Base-by-base conservation (phyloP, 768 basidiomycete species). In the Boletus edulis region DNA sequence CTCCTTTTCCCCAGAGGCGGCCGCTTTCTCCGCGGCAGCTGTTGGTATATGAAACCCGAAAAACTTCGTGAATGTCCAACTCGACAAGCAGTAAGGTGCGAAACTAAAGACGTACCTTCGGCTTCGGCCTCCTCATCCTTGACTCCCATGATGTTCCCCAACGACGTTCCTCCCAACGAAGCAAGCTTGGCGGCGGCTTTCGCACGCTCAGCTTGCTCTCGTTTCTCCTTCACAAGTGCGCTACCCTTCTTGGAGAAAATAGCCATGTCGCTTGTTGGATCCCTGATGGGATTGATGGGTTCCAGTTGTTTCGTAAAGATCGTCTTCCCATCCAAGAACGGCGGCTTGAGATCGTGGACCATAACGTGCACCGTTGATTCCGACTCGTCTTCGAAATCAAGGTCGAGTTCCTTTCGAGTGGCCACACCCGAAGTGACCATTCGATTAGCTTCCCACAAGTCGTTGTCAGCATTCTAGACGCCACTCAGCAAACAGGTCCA, bases 121-220 rank as follows among this genome's bases (percentile, higher is more conserved):
- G 91, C 93, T 59, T 91, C 91, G 13, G 90, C 93, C 59, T 94
- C 92, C 62, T 94, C 92, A 58, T 98, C 94, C 71, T 89, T 91
- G 18, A 98, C 92, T 15, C 97, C 97, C 87, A 97, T 92, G 57
- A 98, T 87, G 68, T 99, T 98, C 18, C 97, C 97, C n/a, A 99
- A 78, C 0, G 88, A 79, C 0, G 95, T 98, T 20, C 97, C 97
- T 22, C 93, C 91, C 14, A 98, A 76, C 0, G 88, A 85, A 18
- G 96, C 94, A 15, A 97, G 79, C 72, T 98, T 98, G 3, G 96
- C 95, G 0, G 97, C 95, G 4, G 94, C 96, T 73, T 95, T 98
- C 24, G 90, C 90, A 12, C 97, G 81, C 72, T 99, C 97, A 3
- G 94, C 91, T 70, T 98, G 91, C 67, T 98, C 97, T 54, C 97